These are phyloP conservation scores for Meripilus lineatus DNA, from an alignment of 1,284 basidiomycete species.

Conservation along the genomic window DNA sequence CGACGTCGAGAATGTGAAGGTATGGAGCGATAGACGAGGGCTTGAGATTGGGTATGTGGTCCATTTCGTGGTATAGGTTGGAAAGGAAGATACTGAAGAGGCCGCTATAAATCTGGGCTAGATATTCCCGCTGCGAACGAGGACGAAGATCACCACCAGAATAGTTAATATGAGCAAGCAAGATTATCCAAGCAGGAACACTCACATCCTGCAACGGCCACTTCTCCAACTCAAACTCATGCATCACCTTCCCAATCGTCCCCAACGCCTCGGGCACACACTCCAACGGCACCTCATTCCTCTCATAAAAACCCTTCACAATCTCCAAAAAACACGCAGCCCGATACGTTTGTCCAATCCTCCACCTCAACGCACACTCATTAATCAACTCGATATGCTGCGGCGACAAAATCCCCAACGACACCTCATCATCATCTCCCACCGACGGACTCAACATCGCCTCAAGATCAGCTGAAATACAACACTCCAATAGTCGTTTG, in stretches of 20 bases:
- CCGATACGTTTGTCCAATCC: conserved; percentile 78
- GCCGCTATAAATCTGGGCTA: conserved; percentile 59
- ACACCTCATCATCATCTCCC: conserved; percentile 95
- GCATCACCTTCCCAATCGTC: conserved; percentile 64
- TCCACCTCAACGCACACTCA: conserved; percentile 88
- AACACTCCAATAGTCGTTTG: conserved; percentile 78
- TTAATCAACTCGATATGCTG: conserved; percentile 81
- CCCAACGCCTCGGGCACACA: conserved; percentile 89
- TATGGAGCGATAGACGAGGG: conserved; percentile 61
- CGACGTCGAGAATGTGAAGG: conserved; percentile 64
- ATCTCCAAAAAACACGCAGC: conserved; percentile 82
- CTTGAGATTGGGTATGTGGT: conserved; percentile 69
- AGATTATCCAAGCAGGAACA: neutral
- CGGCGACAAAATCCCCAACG: conserved; percentile 85
- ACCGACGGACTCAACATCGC: conserved; percentile 83
- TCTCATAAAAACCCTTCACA: conserved; percentile 84
- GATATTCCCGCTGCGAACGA: conserved; percentile 51
- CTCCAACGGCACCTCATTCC: conserved; percentile 89
- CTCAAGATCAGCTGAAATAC: conserved; percentile 85
- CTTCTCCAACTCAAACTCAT: conserved; percentile 64
- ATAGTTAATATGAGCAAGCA: conserved; percentile 28
- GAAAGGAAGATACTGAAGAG: conserved; percentile 89
- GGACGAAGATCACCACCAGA: neutral
- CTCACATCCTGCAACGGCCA: conserved; percentile 82
- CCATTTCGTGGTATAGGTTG: conserved; percentile 81